These are phyloP conservation scores for Penicillium argentinense DNA, from an alignment of 495 filamentous ascomycete species.

Conservation along the genomic window DNA sequence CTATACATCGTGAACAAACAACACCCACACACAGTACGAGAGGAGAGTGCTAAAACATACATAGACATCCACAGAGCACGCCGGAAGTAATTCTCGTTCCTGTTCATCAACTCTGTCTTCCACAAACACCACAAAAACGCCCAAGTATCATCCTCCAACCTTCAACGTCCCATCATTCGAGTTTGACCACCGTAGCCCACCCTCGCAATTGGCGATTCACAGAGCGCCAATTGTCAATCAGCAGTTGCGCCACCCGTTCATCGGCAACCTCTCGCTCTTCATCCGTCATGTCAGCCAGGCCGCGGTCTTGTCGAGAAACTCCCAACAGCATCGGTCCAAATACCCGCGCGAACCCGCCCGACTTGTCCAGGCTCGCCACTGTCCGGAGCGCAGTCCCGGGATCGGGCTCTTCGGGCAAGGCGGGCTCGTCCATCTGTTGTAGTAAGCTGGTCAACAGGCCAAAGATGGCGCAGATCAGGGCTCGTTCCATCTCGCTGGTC, in stretches of 20 bases:
- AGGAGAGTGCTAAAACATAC: constrained; percentile 14
- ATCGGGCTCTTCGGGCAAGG: constrained; percentile 14
- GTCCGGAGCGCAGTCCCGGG: constrained; percentile 15
- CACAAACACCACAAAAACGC: too few relatives aligned
- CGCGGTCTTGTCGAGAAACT: constrained; percentile 5
- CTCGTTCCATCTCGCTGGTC: constrained; percentile 37
- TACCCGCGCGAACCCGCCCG: constrained; percentile 30
- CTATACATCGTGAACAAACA: too few relatives aligned
- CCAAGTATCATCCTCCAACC: too few relatives aligned
- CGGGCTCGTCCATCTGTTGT: constrained; percentile 18
- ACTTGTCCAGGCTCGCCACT: constrained; percentile 20
- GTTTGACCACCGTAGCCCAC: constrained; percentile 19
- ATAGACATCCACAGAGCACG: background rate
- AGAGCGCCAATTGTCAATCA: constrained; percentile 36
- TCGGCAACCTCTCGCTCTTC: constrained; percentile 34
- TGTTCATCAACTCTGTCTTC: too few relatives aligned
- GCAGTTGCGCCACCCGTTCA: constrained; percentile 29
- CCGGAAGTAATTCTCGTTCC: too few relatives aligned
- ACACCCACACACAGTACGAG: too few relatives aligned
- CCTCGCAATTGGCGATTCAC: constrained; percentile 33
- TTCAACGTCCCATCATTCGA: background rate
- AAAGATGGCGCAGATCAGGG: constrained; percentile 43
- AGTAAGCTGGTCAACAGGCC: constrained; percentile 35
- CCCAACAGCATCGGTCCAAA: constrained; percentile 38
- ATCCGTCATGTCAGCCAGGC: constrained; percentile 9